Evolutionary conservation across 441 rosid genomes (phyloP).

Genomic region (Jatropha multifida): DNA sequence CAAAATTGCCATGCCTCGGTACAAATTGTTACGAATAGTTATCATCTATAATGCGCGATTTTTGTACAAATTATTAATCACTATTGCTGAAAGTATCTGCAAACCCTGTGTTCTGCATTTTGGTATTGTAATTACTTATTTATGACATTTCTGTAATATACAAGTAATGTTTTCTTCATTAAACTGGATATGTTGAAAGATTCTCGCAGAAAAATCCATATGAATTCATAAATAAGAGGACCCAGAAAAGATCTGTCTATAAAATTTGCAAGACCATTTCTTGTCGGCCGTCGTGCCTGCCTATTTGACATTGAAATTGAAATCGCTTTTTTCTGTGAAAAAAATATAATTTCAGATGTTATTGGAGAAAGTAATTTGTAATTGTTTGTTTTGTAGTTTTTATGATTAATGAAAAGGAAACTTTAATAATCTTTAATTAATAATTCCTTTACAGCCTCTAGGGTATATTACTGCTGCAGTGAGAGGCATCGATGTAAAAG

Average conservation of each 20-base stretch:
- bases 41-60: not conserved
- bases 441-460: too few relatives aligned
- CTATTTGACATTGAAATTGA: too few relatives aligned
- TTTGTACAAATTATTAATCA: conserved; percentile 11
- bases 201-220: not conserved
- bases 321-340: too few relatives aligned
- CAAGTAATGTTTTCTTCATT: not conserved
- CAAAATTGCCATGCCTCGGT: not conserved
- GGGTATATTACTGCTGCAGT: too few relatives aligned
- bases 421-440: too few relatives aligned
- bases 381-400: too few relatives aligned
- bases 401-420: too few relatives aligned
- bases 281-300: not conserved
- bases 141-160: not conserved
- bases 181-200: not conserved
- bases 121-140: conserved; percentile 9
- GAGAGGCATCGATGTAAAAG: not conserved
- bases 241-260: not conserved
- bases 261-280: not conserved
- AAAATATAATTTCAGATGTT: too few relatives aligned
- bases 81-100: conserved; percentile 2
- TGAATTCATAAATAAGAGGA: not conserved
- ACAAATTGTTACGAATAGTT: not conserved
- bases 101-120: conserved; percentile 11
- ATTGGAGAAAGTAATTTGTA: too few relatives aligned